Conservation (phyloP, 2,329 filamentous ascomycete species). For the Aspergillus sp. region DNA sequence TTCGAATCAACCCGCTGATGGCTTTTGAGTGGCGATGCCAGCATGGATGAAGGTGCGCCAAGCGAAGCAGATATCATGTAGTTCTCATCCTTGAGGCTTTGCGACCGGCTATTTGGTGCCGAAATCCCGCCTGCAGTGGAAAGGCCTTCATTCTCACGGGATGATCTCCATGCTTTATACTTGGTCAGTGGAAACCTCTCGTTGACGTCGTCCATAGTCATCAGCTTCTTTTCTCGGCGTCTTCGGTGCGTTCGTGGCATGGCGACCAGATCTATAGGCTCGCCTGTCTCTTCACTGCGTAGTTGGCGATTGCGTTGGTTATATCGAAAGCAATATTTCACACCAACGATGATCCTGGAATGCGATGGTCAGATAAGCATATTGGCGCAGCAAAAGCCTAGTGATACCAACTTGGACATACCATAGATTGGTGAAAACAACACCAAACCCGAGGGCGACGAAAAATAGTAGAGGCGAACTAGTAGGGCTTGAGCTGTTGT, state of each 20-base stretch:
- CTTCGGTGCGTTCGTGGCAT: slow-evolving; percentile 85
- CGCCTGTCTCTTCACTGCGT: slow-evolving; percentile 75
- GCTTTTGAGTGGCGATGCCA: slow-evolving; percentile 26
- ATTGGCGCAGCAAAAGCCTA: neutral
- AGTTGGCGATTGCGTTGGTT: slow-evolving; percentile 87
- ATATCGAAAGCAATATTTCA: slow-evolving; percentile 99
- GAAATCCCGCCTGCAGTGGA: slow-evolving; percentile 83
- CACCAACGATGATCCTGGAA: slow-evolving; percentile 96
- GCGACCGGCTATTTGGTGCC: slow-evolving; percentile 68
- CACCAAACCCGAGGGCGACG: slow-evolving; percentile 92
- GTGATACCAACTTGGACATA: slow-evolving; percentile 53
- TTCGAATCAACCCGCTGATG: slow-evolving; percentile 22
- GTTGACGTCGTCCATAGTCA: slow-evolving; percentile 99
- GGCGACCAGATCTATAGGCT: slow-evolving; percentile 82
- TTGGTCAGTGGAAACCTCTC: slow-evolving; percentile 94
- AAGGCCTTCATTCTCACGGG: slow-evolving; percentile 78
- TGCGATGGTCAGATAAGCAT: neutral
- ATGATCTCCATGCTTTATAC: slow-evolving; percentile 92
- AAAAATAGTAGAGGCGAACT: slow-evolving; percentile 85
- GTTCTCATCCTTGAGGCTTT: slow-evolving; percentile 70
- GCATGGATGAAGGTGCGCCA: slow-evolving; percentile 21
- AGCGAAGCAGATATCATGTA: slow-evolving; percentile 33
- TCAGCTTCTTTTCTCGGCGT: slow-evolving; percentile 93
- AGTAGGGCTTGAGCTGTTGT: slow-evolving; percentile 53
- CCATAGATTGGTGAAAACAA: slow-evolving; percentile 99